Base-by-base conservation (phyloP, 306 rosid genomes). In the Lathyrus aphaca region DNA sequence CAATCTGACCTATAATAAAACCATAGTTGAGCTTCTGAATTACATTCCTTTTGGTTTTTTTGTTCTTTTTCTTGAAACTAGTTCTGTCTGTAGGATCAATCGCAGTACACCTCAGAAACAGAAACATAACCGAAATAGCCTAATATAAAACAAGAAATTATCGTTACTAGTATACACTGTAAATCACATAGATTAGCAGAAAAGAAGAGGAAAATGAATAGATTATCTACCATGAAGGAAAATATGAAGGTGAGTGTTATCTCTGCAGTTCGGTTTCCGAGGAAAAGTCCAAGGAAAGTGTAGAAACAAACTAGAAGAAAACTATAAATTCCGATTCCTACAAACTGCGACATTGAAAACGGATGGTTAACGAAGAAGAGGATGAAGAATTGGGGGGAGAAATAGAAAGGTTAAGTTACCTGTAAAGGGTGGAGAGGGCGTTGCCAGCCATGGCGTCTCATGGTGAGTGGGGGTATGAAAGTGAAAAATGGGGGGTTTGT, bases 371-470 rank as follows among this genome's bases (percentile, higher is more conserved):
- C 8, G 3, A 27, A 12, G 5, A 53, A 54, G 8, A 57, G 0
- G 1, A 15, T 30, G 10, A 16, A 15, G 12, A 29, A 57, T 14
- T 1, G 12, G 21, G 13, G 27, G 5, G 17, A 16, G 17, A 66
- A 66, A 66, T 44, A n/a, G 30, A 21, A 30, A 17, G 5, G 18
- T 10, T 38, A 19, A 1, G 15, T 11, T 13, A 93, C 98, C 97
- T 90, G 98, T 70, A 94, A 73, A 75, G 96, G 85, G 58, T 90
- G 98, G 69, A 94, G 86, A 69, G 98, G 98, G 51, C 84, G 88
- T 73, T 94, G 95, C 90, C 94, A 94, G 16, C 98, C 98, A 82
- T 90, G 96, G 90, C 91, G 96, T 85, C 97, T 94, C 86, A 83
- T 51, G 55, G 44, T 77, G 10, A 69, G 39, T 35, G 39, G 39